Evolutionary conservation across 2,329 filamentous ascomycete genomes (phyloP).

Genomic region (Fusarium tuaranense): DNA sequence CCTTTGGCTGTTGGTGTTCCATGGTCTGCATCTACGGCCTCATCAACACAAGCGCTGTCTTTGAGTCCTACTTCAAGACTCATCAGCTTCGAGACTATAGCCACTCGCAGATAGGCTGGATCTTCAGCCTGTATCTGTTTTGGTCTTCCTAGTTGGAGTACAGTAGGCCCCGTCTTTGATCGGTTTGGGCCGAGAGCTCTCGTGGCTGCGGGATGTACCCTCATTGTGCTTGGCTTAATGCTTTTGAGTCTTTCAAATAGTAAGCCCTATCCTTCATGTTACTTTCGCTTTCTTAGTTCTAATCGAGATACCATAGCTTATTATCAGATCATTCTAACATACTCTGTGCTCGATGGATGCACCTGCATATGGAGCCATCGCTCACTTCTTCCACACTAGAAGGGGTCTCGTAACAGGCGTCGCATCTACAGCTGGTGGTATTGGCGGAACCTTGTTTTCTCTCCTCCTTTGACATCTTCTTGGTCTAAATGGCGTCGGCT

Average conservation of each 20-base stretch:
- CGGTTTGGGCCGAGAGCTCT: background rate
- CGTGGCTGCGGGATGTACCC: background rate
- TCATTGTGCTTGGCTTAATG: background rate
- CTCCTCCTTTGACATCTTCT: background rate
- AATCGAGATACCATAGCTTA: background rate
- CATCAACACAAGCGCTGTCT: background rate
- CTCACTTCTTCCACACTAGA: background rate
- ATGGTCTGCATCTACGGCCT: background rate
- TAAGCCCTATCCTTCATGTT: background rate
- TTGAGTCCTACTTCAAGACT: background rate
- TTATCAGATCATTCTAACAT: background rate
- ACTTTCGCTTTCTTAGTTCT: accelerated
- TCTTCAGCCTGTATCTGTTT: background rate
- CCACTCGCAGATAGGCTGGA: background rate
- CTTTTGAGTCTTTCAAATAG: background rate
- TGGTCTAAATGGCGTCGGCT: background rate
- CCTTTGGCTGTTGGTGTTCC: background rate
- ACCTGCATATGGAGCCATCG: background rate
- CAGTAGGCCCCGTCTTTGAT: background rate
- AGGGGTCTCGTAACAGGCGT: background rate
- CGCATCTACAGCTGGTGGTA: background rate
- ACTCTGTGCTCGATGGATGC: background rate
- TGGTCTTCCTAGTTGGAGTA: background rate
- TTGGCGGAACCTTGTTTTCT: background rate
- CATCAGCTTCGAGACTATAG: background rate